These are phyloP conservation scores for Calonectria naviculata DNA, from an alignment of 2,329 filamentous ascomycete species.

Conservation along the genomic window DNA sequence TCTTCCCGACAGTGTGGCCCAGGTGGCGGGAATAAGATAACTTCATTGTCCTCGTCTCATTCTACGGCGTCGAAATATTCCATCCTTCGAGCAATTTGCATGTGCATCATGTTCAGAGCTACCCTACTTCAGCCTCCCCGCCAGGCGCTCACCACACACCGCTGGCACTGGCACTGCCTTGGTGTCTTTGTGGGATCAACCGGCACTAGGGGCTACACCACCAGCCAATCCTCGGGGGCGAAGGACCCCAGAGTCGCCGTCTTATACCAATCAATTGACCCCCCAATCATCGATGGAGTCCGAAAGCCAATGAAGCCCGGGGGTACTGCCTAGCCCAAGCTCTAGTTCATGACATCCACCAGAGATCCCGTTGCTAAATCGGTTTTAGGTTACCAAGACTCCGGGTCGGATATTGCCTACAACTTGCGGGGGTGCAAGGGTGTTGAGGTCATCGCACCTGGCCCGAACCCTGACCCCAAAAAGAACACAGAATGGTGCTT, in stretches of 20 bases:
- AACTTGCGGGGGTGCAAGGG: slow-evolving; percentile 20
- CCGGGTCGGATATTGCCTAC: slow-evolving; percentile 32
- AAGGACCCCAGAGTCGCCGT: slow-evolving; percentile 49
- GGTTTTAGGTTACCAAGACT: slow-evolving; percentile 30
- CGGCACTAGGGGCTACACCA: neutral
- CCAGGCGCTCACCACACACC: too few relatives aligned
- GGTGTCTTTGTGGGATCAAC: neutral
- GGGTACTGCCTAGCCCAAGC: slow-evolving; percentile 15
- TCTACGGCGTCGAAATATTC: neutral
- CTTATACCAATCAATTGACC: slow-evolving; percentile 58
- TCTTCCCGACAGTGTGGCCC: neutral
- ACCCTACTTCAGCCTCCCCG: neutral
- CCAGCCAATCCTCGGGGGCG: neutral
- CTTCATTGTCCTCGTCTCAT: neutral
- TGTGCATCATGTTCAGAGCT: neutral
- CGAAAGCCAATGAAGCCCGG: slow-evolving; percentile 61
- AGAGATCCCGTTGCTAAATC: neutral
- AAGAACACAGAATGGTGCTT: slow-evolving; percentile 29
- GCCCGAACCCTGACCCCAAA: slow-evolving; percentile 15
- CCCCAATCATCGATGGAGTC: slow-evolving; percentile 58
- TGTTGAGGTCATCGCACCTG: slow-evolving; percentile 24
- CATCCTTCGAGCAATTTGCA: neutral
- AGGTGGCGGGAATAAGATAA: neutral
- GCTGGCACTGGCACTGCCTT: neutral
- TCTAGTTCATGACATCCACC: neutral